Conservation (phyloP, 2,329 filamentous ascomycete species). For the Aspergillus neoniger region DNA sequence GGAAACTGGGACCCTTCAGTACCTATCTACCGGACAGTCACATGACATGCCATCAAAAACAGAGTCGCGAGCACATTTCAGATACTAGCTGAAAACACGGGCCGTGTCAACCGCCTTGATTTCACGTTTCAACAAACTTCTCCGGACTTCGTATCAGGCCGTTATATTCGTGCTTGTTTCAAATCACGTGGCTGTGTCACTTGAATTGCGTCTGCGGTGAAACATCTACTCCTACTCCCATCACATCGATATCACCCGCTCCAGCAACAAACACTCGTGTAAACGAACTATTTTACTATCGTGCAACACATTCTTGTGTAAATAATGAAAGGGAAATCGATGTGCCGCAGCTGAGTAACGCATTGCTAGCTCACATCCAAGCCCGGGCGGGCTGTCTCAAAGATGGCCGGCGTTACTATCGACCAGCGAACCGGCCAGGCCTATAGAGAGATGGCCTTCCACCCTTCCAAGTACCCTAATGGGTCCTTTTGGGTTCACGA, state of each 20-base stretch:
- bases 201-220: not conserved
- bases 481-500: constrained; percentile 43
- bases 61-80: too few relatives aligned
- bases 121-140: too few relatives aligned
- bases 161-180: not conserved
- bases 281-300: not conserved
- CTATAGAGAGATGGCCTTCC: constrained; percentile 16
- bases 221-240: not conserved
- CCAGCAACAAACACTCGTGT: not conserved
- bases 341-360: not conserved
- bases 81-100: too few relatives aligned
- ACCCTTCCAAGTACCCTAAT: constrained; percentile 9
- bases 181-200: not conserved
- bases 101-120: too few relatives aligned
- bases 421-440: constrained; percentile 19
- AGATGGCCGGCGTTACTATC: constrained; percentile 1
- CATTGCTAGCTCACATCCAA: not conserved
- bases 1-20: not conserved
- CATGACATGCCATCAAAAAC: not conserved
- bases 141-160: not conserved
- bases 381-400: not conserved
- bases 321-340: too few relatives aligned
- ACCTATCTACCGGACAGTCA: not conserved
- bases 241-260: not conserved
- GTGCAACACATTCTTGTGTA: not conserved